Evolutionary conservation across 805 yeast genomes (phyloP), one percentile per base, ranked within the genome.

Genomic region (Debaryomyces castellii): DNA sequence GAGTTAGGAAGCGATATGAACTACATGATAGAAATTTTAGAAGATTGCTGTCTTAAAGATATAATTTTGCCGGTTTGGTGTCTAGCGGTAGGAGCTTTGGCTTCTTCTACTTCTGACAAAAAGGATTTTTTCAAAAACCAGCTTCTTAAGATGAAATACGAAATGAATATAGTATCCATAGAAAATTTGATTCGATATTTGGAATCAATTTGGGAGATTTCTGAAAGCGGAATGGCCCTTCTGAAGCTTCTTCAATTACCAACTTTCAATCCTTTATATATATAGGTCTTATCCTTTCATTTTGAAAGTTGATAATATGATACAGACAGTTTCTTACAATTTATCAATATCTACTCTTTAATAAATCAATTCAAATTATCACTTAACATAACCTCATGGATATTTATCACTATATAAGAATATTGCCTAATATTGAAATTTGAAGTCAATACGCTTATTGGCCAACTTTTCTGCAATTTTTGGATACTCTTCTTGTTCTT

Each of bases 381-480:
- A 23, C 9, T 9, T 6, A 23, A 6, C 9, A 23, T 30, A 30
- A 20, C 16, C 34, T 14, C 14, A 16, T 9, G 16, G 14, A 12
- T 28, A 30, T n/a, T n/a, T n/a, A n/a, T n/a, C n/a, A n/a, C n/a
- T n/a, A n/a, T n/a, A 14, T 16, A 9, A 16, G 20, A 30, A 30
- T 20, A 30, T 22, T 22, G 24, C 9, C 9, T 35, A 59, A 40
- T 51, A 51, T 32, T 48, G 65, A 45, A 69, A 69, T 23, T 64
- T 51, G 48, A 69, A 69, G 44, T 85, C 87, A 35, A 85, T 64
- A 21, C 90, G 66, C 55, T 74, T 74, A 52, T 78, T 79, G 5
- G 89, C 89, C 25, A 59, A 64, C 52, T 83, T 86, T 0, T 53
- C 66, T 1, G 85, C 73, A 11, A 57, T 67, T 11, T 43, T 46